Base-by-base conservation (phyloP, 2,329 filamentous ascomycete species). In the Aspergillus fructus region DNA sequence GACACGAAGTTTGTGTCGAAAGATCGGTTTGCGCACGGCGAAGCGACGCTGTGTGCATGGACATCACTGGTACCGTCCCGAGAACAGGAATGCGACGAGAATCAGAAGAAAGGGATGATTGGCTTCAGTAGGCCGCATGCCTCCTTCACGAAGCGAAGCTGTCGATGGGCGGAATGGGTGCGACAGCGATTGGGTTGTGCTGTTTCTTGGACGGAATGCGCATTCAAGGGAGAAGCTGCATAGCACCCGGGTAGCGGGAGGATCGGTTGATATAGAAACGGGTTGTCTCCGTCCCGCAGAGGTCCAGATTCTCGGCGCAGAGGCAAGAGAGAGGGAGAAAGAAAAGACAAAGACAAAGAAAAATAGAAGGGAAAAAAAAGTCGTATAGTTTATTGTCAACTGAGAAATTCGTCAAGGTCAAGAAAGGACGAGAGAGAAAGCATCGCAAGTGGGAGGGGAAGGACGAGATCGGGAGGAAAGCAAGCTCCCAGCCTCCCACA, bases 1-100 rank as follows among this genome's bases (percentile, higher is more conserved):
- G 76, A 58, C 78, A 81, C 33, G 79, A 76, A 50, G 69, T 66
- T 64, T 79, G 74, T 33, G 74, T 55, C n/a, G 72, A 60, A 49
- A 75, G 56, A 57, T 78, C 74, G 59, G 72, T 74, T 61, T 77
- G 73, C 56, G 69, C 66, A 62, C 70, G 73, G 62, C 68, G 74
- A 59, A 73, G 68, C 30, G 70, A 65, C 53, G 71, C 65, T 50
- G 72, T 64, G 55, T 72, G 67, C 64, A 66, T 71, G 59, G 76
- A 74, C 76, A 78, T 79, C 65, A 70, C 68, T 70, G 62, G 61
- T 56, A 61, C 49, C 61, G 62, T 60, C 59, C 64, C 59, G 65
- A 58, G 61, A 59, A 59, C 55, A 64, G 58, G 66, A 70, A 73
- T 69, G 68, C 61, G 53, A 69, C 58, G 62, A 65, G 53, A 55